These are phyloP conservation scores for Athelia sp. DNA, from an alignment of 1,284 basidiomycete genomes.

Conservation along the genomic window DNA sequence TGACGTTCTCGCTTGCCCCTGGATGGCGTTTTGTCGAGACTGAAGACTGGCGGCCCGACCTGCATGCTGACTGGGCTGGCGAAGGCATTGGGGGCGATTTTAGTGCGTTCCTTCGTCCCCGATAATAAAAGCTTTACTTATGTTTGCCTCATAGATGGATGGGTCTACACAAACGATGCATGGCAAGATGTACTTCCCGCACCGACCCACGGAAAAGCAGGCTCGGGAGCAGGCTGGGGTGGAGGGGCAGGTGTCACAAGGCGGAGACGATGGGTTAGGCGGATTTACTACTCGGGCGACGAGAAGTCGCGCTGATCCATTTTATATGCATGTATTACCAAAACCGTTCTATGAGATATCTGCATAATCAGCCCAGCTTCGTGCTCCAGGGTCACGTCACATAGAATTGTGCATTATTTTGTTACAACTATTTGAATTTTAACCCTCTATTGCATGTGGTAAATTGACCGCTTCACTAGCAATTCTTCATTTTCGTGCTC, in stretches of 20 bases:
- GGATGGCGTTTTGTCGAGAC: slow-evolving; percentile 71
- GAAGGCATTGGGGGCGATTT: slow-evolving; percentile 36
- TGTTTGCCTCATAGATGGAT: slow-evolving; percentile 45
- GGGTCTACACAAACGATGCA: slow-evolving; percentile 72
- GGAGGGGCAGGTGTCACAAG: slow-evolving; percentile 50
- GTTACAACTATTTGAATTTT: too few species aligned
- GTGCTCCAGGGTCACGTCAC: too few species aligned
- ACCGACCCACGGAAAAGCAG: slow-evolving; percentile 28
- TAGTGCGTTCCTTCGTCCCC: slow-evolving; percentile 23
- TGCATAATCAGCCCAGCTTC: too few species aligned
- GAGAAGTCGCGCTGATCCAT: too few species aligned
- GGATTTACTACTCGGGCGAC: slow-evolving; percentile 45
- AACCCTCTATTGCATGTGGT: too few species aligned
- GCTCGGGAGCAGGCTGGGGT: slow-evolving; percentile 17
- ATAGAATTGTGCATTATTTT: too few species aligned
- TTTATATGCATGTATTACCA: too few species aligned
- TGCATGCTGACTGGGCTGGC: slow-evolving; percentile 49
- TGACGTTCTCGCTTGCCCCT: slow-evolving; percentile 65
- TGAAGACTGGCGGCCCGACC: slow-evolving; percentile 70
- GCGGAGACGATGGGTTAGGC: slow-evolving; percentile 57
- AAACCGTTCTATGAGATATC: too few species aligned
- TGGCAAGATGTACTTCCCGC: slow-evolving; percentile 52
- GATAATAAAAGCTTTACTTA: slow-evolving; percentile 3
- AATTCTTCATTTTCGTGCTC: too few species aligned
- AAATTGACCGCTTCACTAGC: too few species aligned